A percentile compares a stretch with the other conserved stretches of the same genome.
Evolutionary conservation across 1,284 basidiomycete species (phyloP).

Genomic region (Somion occarium): DNA sequence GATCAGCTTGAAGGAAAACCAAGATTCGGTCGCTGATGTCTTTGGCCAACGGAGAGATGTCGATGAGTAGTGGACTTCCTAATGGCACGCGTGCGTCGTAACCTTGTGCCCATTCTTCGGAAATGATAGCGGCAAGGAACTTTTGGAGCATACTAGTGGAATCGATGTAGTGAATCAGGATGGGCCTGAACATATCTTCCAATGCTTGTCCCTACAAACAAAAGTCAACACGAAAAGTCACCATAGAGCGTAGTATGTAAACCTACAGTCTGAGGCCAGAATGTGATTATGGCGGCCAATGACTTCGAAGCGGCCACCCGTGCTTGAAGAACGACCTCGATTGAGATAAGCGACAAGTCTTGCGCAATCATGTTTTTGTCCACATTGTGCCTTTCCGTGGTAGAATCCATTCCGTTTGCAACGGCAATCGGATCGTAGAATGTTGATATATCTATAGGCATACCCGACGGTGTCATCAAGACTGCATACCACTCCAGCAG

Average conservation of each 20-base stretch:
- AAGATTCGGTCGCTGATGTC: constrained; percentile 68
- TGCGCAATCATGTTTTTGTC: constrained; percentile 96
- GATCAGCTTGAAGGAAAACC: constrained; percentile 66
- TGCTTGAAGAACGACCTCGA: constrained; percentile 80
- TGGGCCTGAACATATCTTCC: constrained; percentile 63
- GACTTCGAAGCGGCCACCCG: constrained; percentile 81
- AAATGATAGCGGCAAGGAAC: constrained; percentile 77
- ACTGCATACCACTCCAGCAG: constrained; percentile 82
- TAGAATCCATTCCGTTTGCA: constrained; percentile 37
- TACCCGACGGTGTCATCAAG: constrained; percentile 89
- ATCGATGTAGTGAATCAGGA: constrained; percentile 75
- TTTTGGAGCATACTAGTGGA: constrained; percentile 92
- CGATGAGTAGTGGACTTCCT: constrained; percentile 39
- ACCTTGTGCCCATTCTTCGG: constrained; percentile 91
- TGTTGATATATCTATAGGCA: constrained; percentile 66
- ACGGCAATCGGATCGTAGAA: constrained; percentile 66
- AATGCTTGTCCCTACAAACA: constrained; percentile 30
- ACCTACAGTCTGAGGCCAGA: constrained; percentile 61
- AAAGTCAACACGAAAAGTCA: neutral
- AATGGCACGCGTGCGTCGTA: constrained; percentile 32
- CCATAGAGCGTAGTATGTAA: neutral
- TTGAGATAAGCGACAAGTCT: constrained; percentile 81
- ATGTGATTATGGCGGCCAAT: constrained; percentile 67
- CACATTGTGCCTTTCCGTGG: constrained; percentile 81
- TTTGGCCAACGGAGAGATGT: constrained; percentile 55